phyloP scores from a whole-genome alignment of 2,329 filamentous ascomycete species.

The Seiridium cupressi region DNA sequence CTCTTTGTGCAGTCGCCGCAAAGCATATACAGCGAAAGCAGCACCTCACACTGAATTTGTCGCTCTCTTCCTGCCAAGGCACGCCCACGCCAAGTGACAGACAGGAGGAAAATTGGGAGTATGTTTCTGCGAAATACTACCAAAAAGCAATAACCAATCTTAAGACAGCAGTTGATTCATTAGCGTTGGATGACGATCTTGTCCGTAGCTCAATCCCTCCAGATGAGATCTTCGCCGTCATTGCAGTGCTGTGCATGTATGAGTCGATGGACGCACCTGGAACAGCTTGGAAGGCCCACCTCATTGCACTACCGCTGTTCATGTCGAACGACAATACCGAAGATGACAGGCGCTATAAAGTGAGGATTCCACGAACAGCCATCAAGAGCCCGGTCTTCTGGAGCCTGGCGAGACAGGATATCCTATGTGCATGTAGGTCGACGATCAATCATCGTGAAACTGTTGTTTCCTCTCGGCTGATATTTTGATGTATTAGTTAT shows the following conservation, averaged over 20 bases:
- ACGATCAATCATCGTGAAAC: constrained; percentile 31
- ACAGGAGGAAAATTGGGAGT: neutral
- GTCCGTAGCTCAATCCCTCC: constrained; percentile 29
- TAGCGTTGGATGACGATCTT: neutral
- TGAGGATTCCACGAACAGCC: neutral
- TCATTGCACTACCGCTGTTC: constrained; percentile 64
- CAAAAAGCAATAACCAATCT: neutral
- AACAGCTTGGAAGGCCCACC: constrained; percentile 61
- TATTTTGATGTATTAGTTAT: neutral
- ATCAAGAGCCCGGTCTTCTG: constrained; percentile 51
- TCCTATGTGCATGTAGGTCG: constrained; percentile 57
- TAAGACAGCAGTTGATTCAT: neutral
- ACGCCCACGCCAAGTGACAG: neutral
- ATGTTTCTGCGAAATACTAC: neutral
- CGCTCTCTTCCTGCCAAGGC: neutral
- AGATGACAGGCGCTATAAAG: constrained; percentile 18
- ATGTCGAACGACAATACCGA: constrained; percentile 41
- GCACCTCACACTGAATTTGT: no score
- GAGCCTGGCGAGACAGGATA: constrained; percentile 67
- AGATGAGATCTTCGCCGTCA: constrained; percentile 57
- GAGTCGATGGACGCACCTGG: constrained; percentile 66
- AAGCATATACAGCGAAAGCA: constrained; percentile 32
- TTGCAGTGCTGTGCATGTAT: constrained; percentile 65
- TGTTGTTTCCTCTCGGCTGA: neutral
- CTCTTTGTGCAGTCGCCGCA: constrained; percentile 59